These are phyloP conservation scores for Yamadazyma sp. DNA, from an alignment of 805 yeast species.

Conservation along the genomic window DNA sequence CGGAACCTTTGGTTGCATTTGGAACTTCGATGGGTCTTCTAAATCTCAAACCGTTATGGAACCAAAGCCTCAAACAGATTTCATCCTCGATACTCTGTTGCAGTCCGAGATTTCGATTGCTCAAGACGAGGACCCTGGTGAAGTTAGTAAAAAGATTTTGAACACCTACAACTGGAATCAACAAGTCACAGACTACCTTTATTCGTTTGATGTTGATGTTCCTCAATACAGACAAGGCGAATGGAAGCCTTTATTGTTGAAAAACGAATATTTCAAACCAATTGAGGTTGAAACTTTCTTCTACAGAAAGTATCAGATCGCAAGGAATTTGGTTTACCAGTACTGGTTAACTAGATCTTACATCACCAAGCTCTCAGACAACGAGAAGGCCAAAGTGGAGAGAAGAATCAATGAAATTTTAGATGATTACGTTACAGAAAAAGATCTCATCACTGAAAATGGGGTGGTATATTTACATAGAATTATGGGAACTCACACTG, in stretches of 20 bases:
- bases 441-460: constrained; percentile 15
- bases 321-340: constrained; percentile 39
- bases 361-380: constrained; percentile 45
- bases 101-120: background rate
- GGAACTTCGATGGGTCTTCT: constrained; percentile 52
- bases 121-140: constrained; percentile 2
- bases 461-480: constrained; percentile 20
- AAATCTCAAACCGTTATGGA: constrained; percentile 11
- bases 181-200: constrained; percentile 31
- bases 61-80: constrained; percentile 2
- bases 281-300: constrained; percentile 33
- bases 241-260: constrained; percentile 45
- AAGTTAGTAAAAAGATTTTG: constrained; percentile 4
- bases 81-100: constrained; percentile 12
- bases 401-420: constrained; percentile 29
- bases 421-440: constrained; percentile 17
- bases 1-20: constrained; percentile 54
- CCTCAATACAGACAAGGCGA: constrained; percentile 55
- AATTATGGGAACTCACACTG: constrained; percentile 26
- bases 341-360: constrained; percentile 58
- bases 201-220: constrained; percentile 41
- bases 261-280: constrained; percentile 32
- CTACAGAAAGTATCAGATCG: constrained; percentile 29
- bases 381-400: constrained; percentile 33
- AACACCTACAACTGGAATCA: constrained; percentile 29